Evolutionary conservation across 2,329 filamentous ascomycete genomes (phyloP).

Genomic region (Trichoderma pleuroti): DNA sequence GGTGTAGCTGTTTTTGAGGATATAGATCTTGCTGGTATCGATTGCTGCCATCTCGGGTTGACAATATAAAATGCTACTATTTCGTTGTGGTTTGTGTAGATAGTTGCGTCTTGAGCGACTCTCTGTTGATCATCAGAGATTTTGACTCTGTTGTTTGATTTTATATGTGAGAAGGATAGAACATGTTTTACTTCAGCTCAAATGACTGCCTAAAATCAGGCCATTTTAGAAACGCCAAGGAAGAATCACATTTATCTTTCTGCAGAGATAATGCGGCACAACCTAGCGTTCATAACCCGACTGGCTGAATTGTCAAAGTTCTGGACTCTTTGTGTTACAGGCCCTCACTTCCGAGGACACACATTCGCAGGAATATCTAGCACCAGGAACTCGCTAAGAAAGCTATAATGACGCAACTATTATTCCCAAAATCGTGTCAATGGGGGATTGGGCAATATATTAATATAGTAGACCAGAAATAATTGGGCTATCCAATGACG

Average conservation of each 20-base stretch:
- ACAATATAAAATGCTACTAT: neutral
- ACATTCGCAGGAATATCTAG: neutral
- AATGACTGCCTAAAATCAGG: neutral
- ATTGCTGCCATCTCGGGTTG: conserved; percentile 14
- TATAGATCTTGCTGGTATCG: neutral
- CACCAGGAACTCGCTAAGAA: neutral
- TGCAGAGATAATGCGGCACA: neutral
- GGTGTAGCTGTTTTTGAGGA: neutral
- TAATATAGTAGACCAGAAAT: neutral
- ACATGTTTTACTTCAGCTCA: neutral
- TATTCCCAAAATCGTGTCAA: neutral
- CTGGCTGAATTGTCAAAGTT: neutral
- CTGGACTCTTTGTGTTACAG: neutral
- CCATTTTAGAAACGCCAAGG: neutral
- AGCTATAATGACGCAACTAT: neutral
- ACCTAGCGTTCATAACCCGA: neutral
- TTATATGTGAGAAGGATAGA: neutral
- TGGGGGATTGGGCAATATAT: neutral
- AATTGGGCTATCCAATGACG: neutral
- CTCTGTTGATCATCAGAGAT: neutral
- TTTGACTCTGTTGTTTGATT: neutral
- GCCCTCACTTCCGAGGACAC: neutral
- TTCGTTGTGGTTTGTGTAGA: neutral
- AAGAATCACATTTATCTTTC: too few relatives aligned
- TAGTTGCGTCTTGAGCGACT: neutral